Evolutionary conservation across 2,329 filamentous ascomycete species (phyloP).

Genomic region (Fusarium cyanostomum): DNA sequence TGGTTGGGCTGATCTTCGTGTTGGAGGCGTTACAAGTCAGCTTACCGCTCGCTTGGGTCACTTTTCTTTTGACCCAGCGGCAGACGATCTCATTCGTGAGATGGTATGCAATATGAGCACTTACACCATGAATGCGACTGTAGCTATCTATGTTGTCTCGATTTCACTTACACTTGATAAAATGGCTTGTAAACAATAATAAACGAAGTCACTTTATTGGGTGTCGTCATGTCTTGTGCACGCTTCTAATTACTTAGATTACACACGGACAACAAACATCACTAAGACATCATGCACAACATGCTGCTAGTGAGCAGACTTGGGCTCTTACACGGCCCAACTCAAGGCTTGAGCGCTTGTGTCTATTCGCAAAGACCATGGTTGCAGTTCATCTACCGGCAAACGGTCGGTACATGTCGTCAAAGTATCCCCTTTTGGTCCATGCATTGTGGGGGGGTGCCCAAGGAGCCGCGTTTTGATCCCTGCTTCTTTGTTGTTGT

Average conservation of each 20-base stretch:
- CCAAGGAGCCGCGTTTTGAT: neutral
- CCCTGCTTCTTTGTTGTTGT: conserved; percentile 21
- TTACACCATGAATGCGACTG: conserved; percentile 7
- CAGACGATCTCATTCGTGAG: conserved; percentile 10
- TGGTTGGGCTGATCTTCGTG: conserved; percentile 19
- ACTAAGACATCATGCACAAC: conserved; percentile 35
- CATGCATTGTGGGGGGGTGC: conserved; percentile 16
- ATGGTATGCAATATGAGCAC: conserved; percentile 4
- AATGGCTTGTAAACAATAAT: conserved; percentile 10
- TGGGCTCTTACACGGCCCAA: conserved; percentile 38
- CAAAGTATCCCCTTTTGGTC: conserved; percentile 20
- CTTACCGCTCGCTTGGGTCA: conserved; percentile 36
- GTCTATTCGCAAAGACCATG: conserved; percentile 19
- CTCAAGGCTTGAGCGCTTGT: conserved; percentile 35
- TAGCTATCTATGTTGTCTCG: neutral
- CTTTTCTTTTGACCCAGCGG: conserved; percentile 17
- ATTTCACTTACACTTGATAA: neutral
- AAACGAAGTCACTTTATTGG: conserved; percentile 11
- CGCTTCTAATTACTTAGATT: conserved; percentile 6
- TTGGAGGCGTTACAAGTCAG: conserved; percentile 11
- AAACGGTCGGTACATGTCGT: conserved; percentile 25
- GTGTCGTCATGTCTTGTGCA: conserved; percentile 9
- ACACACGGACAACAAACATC: conserved; percentile 15
- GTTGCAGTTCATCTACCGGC: conserved; percentile 26
- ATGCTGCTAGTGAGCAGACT: conserved; percentile 38